Conservation (phyloP, 176 grass and related monocot species). For the Oryza meridionalis region DNA sequence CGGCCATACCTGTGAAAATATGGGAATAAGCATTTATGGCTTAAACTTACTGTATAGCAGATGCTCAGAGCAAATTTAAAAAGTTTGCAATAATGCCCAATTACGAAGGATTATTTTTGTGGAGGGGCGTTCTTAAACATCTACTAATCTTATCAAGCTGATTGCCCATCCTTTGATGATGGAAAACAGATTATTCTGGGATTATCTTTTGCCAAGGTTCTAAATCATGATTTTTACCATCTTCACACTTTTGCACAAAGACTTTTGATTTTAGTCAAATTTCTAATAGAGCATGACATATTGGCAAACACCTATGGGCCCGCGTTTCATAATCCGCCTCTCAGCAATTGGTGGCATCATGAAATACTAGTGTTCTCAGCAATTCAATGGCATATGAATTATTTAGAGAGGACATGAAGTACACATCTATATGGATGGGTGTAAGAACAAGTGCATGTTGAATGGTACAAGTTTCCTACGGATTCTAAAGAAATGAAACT, state of each 20-base stretch:
- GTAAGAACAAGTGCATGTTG: not conserved
- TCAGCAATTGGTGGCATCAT: not conserved
- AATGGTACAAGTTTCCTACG: not conserved
- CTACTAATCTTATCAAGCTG: not conserved
- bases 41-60: not conserved
- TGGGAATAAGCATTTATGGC: slow-evolving; percentile 12
- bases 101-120: not conserved
- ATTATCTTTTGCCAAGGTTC: not conserved
- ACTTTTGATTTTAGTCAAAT: not conserved
- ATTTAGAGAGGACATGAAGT: not conserved
- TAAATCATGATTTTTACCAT: not conserved
- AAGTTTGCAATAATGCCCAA: not conserved
- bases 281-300: not conserved
- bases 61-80: slow-evolving; percentile 17
- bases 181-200: no score
- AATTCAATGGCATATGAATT: not conserved
- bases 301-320: not conserved
- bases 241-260: not conserved
- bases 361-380: not conserved
- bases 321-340: not conserved
- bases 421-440: not conserved
- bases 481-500: not conserved
- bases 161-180: not conserved
- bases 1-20: slow-evolving; percentile 78
- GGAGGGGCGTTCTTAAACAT: not conserved